Base-by-base conservation (phyloP, 495 filamentous ascomycete species). In the Aspergillus diversus region DNA sequence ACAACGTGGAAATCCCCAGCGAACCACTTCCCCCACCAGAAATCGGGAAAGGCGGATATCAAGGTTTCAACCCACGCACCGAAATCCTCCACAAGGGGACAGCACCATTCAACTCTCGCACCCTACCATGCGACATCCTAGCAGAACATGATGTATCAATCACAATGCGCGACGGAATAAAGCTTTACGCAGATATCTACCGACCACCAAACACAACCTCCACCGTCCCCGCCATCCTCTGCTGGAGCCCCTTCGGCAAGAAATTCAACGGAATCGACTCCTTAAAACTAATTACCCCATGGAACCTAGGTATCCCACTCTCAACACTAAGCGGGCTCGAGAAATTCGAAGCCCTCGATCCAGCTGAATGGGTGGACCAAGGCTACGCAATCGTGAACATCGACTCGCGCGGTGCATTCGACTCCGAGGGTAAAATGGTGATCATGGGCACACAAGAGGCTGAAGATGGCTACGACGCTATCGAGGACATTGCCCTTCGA, bases 291-390 rank as follows among this genome's bases (percentile, higher is more conserved):
- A 63, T 67, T 60, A 63, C 55, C 0, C 66, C 69, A 5, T 69
- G 42, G 27, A 37, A 61, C 5, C 50, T 66, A 5, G 68, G 69
- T 5, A 54, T 74, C 5, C 67, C 65, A n/a, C 57, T 51, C 12
- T 35, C 61, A 7, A 12, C n/a, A 5, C 52, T 66, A 11, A 59
- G 43, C 59, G 69, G 66, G 32, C 69, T 63, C 39, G 73, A 76
- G 53, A 75, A 63, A 9, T 83, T 80, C 65, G 80, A 83, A 59
- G 77, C 68, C 87, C 86, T 85, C 84, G 87, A 60, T 75, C 78
- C 71, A 0, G 76, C 72, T 0, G 74, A 73, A 17, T 83, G 78
- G 77, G 66, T 60, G 8, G 37, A 53, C 2, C 47, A 74, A 15
- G 80, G 79, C 1, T 81, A 81, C 62, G 77, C 75, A 0, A 58